Conservation (phyloP, 1,139 yeast species). For the Yamadazyma sp. region DNA sequence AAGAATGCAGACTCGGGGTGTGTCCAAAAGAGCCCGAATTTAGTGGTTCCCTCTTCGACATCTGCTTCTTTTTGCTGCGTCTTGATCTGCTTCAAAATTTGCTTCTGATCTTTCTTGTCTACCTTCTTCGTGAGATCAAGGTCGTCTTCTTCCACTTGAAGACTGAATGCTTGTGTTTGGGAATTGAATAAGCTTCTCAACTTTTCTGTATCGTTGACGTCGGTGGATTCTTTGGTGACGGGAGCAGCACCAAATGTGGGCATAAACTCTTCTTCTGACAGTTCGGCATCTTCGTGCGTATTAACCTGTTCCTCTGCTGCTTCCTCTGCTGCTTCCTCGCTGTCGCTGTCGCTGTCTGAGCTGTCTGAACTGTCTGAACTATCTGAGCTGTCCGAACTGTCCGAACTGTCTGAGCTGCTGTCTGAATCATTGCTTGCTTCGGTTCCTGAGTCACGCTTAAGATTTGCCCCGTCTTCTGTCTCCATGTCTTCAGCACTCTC, state of each 20-base stretch:
- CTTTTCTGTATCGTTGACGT: conserved; percentile 47
- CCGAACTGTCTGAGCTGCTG: background rate
- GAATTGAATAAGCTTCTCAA: conserved; percentile 64
- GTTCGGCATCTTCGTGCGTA: conserved; percentile 13
- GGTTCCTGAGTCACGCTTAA: background rate
- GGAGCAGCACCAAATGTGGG: conserved; percentile 47
- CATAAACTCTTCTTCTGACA: conserved; percentile 25
- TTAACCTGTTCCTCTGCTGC: background rate
- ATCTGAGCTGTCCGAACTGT: background rate
- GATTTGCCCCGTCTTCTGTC: background rate
- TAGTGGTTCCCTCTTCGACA: conserved; percentile 14
- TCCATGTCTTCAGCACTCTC: background rate
- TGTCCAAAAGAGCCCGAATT: conserved; percentile 70
- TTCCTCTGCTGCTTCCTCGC: conserved; percentile 3
- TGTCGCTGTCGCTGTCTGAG: no score
- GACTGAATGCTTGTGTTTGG: conserved; percentile 24
- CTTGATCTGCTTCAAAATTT: conserved; percentile 32
- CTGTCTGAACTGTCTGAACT: background rate
- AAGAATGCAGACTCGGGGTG: conserved; percentile 86
- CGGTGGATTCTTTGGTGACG: conserved; percentile 10
- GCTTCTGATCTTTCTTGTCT: conserved; percentile 23
- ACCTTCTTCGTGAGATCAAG: conserved; percentile 26
- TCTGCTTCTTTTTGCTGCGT: conserved; percentile 24
- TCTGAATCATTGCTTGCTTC: no score
- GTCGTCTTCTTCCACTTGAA: conserved; percentile 40